Conservation (phyloP, 345 rosid species). For the Erysimum cheiranthoides region DNA sequence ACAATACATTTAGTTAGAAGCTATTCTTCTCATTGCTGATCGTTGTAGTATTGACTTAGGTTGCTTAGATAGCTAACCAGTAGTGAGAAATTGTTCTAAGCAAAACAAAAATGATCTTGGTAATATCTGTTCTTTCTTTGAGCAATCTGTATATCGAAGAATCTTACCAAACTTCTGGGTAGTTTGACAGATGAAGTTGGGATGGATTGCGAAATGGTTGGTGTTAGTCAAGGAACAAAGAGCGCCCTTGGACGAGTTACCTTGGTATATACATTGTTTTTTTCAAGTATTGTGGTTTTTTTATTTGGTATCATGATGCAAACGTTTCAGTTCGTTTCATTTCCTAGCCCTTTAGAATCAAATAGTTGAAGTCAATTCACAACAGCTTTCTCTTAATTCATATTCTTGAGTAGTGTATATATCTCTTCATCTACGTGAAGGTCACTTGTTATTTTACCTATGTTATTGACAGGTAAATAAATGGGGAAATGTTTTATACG, state of each 20-base stretch:
- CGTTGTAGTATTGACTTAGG: neutral
- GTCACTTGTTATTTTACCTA: constrained; percentile 23
- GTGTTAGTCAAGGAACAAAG: constrained; percentile 82
- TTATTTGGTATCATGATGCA: neutral
- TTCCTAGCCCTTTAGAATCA: neutral
- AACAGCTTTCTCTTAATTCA: neutral
- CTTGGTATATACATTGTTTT: constrained; percentile 65
- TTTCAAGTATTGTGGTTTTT: neutral
- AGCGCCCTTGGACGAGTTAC: constrained; percentile 96
- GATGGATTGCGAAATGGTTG: constrained; percentile 99
- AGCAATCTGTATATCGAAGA: neutral
- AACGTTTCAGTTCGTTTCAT: neutral
- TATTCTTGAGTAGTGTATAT: neutral
- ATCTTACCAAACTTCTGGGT: constrained; percentile 46
- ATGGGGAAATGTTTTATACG: constrained; percentile 89
- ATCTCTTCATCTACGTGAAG: constrained; percentile 12
- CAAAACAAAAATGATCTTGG: neutral
- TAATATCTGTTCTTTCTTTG: neutral
- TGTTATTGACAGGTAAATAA: constrained; percentile 74
- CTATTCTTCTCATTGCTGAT: neutral
- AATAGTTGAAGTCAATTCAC: constrained; percentile 3
- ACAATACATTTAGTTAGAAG: neutral
- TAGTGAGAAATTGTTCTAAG: neutral
- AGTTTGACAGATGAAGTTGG: constrained; percentile 88
- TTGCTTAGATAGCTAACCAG: neutral